Conservation (phyloP, 805 yeast genomes). For the Cephaloascus albidus region DNA sequence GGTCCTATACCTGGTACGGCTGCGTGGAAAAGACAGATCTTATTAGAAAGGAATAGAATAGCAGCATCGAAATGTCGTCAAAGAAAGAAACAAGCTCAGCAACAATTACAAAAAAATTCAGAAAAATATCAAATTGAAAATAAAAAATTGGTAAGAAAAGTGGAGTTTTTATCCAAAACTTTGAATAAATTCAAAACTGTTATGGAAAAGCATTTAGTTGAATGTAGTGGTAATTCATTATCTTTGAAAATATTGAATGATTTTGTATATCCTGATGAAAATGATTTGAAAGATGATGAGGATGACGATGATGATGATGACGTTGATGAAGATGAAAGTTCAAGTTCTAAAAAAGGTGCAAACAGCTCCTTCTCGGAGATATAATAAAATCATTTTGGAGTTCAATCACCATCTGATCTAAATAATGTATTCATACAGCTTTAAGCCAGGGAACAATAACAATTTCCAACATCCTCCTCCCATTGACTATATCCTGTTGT, state of each 20-base stretch:
- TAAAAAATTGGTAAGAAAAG: constrained; percentile 23
- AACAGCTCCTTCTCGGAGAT: no score
- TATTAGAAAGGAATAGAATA: constrained; percentile 53
- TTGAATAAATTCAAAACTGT: constrained; percentile 51
- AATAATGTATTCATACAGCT: no score
- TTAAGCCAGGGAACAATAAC: no score
- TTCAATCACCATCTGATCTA: no score
- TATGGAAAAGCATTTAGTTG: constrained; percentile 16
- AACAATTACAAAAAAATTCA: constrained; percentile 54
- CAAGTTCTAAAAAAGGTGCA: background rate
- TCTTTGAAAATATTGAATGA: constrained; percentile 5
- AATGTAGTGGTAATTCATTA: constrained; percentile 10
- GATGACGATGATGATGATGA: background rate
- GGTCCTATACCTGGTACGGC: constrained; percentile 56
- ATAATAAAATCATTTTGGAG: no score
- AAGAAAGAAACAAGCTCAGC: constrained; percentile 59
- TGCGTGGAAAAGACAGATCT: constrained; percentile 59
- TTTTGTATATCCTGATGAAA: constrained; percentile 4
- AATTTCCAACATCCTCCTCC: no score
- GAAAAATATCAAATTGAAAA: constrained; percentile 38
- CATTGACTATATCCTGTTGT: no score
- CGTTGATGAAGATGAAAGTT: background rate
- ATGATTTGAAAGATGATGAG: background rate
- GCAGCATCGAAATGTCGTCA: constrained; percentile 66
- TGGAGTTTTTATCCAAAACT: constrained; percentile 40